A percentile compares a stretch with the other conserved stretches of the same genome.
Conservation (phyloP, 2,329 filamentous ascomycete genomes). For the Phaeosphaeriaceae sp. region DNA sequence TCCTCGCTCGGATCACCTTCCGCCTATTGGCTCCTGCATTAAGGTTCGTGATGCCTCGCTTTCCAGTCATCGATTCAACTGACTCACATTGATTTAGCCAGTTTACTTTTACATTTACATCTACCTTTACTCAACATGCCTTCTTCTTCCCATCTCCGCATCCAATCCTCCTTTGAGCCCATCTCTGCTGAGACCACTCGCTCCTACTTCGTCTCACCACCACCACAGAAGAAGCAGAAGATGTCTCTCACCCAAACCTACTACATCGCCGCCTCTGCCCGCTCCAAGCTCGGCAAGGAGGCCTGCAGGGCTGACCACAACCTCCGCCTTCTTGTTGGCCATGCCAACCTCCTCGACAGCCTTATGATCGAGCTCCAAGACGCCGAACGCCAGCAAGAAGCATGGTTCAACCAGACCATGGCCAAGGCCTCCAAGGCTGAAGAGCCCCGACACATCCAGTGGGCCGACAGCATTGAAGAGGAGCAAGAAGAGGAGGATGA, state of each 20-base stretch:
- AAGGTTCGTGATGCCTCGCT: constrained; percentile 41
- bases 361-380: constrained; percentile 92
- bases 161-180: constrained; percentile 55
- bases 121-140: constrained; percentile 51
- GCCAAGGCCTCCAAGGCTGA: constrained; percentile 70
- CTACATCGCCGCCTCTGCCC: constrained; percentile 95
- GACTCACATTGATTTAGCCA: constrained; percentile 59
- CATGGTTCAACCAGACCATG: constrained; percentile 97
- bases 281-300: constrained; percentile 93
- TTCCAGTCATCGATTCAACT: constrained; percentile 51
- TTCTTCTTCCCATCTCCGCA: constrained; percentile 55
- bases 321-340: constrained; percentile 91
- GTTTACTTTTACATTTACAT: constrained; percentile 40
- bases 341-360: constrained; percentile 96
- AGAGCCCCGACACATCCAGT: constrained; percentile 78
- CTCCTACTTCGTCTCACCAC: constrained; percentile 50
- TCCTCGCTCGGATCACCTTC: constrained; percentile 42
- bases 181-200: constrained; percentile 53
- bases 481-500: constrained; percentile 75
- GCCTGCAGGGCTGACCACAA: constrained; percentile 91
- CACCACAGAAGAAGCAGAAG: constrained; percentile 69
- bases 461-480: constrained; percentile 80
- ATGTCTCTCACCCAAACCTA: constrained; percentile 99
- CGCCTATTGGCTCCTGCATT: constrained; percentile 39
- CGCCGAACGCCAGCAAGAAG: constrained; percentile 93